A percentile compares a stretch with the other conserved stretches of the same genome.
phyloP scores from a whole-genome alignment of 2,329 filamentous ascomycete genomes.

The Claviceps sp. region DNA sequence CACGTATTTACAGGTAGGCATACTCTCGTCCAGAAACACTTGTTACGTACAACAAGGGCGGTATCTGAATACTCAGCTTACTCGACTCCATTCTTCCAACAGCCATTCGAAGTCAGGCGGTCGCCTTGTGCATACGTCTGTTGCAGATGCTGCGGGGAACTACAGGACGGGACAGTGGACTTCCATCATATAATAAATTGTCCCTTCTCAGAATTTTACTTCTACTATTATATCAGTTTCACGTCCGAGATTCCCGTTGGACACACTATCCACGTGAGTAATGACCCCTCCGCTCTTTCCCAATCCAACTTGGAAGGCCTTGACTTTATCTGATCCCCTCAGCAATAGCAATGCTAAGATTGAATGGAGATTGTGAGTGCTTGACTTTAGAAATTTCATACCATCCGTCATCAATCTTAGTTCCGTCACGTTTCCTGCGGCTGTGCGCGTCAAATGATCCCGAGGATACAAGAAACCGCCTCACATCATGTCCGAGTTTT shows the following conservation, averaged over 20 bases:
- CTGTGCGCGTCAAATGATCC: too few relatives aligned
- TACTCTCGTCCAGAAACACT: not conserved
- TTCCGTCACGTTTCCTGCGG: too few relatives aligned
- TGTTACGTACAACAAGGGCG: not conserved
- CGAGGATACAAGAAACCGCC: too few relatives aligned
- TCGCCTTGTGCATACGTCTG: constrained; percentile 21
- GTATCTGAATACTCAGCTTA: not conserved
- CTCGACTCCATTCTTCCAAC: not conserved
- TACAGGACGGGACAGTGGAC: too few relatives aligned
- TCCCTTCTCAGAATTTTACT: too few relatives aligned
- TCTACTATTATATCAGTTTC: not conserved
- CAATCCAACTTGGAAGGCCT: not conserved
- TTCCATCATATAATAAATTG: too few relatives aligned
- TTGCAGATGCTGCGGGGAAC: too few relatives aligned
- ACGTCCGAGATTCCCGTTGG: not conserved
- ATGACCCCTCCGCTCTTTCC: not conserved
- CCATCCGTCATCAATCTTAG: too few relatives aligned
- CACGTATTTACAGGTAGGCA: constrained; percentile 27
- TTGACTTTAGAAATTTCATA: too few relatives aligned
- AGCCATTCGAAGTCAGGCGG: constrained; percentile 39
- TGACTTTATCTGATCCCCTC: not conserved
- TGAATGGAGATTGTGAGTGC: too few relatives aligned
- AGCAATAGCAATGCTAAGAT: not conserved
- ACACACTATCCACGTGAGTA: not conserved
- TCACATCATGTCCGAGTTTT: too few relatives aligned